These are phyloP conservation scores for Bisporella sp. DNA, from an alignment of 2,329 filamentous ascomycete genomes.

Conservation along the genomic window DNA sequence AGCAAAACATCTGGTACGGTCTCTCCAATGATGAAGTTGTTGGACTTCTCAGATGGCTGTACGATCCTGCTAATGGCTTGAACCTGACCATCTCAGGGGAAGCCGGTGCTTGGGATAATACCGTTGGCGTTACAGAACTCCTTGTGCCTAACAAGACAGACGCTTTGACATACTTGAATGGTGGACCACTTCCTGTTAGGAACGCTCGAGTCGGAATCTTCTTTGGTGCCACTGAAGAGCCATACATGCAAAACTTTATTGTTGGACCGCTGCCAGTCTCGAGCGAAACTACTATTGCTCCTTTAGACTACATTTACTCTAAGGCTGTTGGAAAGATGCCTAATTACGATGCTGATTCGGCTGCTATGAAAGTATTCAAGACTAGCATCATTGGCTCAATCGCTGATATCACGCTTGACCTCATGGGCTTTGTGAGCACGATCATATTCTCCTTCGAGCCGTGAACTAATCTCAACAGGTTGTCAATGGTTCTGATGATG, in stretches of 20 bases:
- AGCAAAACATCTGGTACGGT: not conserved
- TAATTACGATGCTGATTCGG: constrained; percentile 39
- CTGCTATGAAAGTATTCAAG: constrained; percentile 29
- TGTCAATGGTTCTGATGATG: constrained; percentile 32
- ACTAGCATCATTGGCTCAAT: constrained; percentile 29
- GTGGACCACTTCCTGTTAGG: constrained; percentile 1
- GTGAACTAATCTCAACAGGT: too few relatives aligned
- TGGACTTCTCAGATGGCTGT: not conserved
- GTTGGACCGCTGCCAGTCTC: constrained; percentile 9
- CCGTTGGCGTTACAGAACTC: constrained; percentile 4
- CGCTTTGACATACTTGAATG: constrained; percentile 7
- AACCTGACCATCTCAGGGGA: not conserved
- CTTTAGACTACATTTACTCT: constrained; percentile 7
- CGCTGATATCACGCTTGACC: constrained; percentile 36
- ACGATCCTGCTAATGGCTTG: not conserved
- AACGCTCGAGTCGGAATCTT: constrained; percentile 8
- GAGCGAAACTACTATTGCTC: constrained; percentile 1
- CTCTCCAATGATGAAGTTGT: not conserved
- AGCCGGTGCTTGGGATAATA: not conserved
- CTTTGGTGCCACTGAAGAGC: constrained; percentile 1
- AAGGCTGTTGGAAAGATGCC: constrained; percentile 32
- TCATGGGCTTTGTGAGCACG: constrained; percentile 32
- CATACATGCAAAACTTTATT: constrained; percentile 3
- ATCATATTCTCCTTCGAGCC: too few relatives aligned
- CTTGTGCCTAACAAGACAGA: constrained; percentile 12